Evolutionary conservation across 768 basidiomycete species (phyloP).

Genomic region (Gymnopilus junonius): DNA sequence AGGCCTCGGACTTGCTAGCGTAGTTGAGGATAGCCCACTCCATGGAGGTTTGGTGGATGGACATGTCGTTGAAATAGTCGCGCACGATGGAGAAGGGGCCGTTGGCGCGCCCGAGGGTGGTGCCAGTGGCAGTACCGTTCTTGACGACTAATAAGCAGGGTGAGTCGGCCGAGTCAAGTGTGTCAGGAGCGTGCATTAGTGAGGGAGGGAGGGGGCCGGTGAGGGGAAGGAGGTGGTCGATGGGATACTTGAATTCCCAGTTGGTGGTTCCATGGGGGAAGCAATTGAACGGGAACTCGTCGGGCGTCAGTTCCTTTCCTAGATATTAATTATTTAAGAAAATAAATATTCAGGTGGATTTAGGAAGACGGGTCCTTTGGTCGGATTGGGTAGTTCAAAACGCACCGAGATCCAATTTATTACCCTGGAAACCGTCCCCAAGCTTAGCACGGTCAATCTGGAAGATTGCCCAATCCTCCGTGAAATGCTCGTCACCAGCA

Average conservation of each 20-base stretch:
- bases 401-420: not conserved
- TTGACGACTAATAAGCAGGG: slow-evolving; percentile 30
- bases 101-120: slow-evolving; percentile 32
- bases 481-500: not conserved
- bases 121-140: slow-evolving; percentile 28
- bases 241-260: slow-evolving; percentile 3
- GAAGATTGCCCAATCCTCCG: slow-evolving; percentile 2
- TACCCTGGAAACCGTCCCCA: not conserved
- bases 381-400: no score
- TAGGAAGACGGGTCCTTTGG: not conserved
- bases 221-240: slow-evolving; percentile 3
- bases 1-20: slow-evolving; percentile 22
- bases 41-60: slow-evolving; percentile 19
- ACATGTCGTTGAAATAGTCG: not conserved
- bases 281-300: not conserved
- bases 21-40: slow-evolving; percentile 30
- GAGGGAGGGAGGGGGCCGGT: not conserved
- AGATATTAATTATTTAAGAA: no score
- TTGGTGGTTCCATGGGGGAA: not conserved
- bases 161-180: not conserved
- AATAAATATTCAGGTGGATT: not conserved
- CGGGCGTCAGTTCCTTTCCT: not conserved
- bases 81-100: slow-evolving; percentile 32
- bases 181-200: slow-evolving; percentile 3
- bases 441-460: not conserved